Evolutionary conservation across 1,284 basidiomycete species (phyloP), one percentile per base, ranked within the genome.

Genomic region (Ceratobasidium sp.): DNA sequence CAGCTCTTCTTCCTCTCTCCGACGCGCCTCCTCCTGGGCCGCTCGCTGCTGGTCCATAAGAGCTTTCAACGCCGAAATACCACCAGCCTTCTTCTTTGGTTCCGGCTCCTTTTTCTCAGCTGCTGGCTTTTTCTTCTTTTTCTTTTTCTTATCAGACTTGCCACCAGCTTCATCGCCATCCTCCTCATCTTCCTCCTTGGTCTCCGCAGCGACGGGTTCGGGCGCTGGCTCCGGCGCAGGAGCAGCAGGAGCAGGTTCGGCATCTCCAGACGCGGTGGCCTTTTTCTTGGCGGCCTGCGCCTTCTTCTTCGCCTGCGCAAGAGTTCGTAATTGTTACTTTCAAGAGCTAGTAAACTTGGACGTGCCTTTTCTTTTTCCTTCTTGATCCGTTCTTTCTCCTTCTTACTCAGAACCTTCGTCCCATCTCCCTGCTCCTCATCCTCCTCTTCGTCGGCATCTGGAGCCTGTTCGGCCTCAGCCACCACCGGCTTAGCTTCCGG

Each of bases 311-410:
- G 94, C 95, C 94, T 96, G 80, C 3, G 60, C 17, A 48, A 5
- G 14, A 9, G 47, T 57, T 62, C 69, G 33, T n/a, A 41, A 31
- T 31, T 73, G 60, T 56, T 24, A 45, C 41, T 50, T 64, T 60
- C 56, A 11, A 69, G 69, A 19, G 14, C 72, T 2, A 41, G 22
- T 27, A 73, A 22, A 41, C 8, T 56, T 51, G 44, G 36, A 77
- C 81, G 45, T 65, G 91, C 94, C 91, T 97, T 97, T 85, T 97
- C 95, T 75, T 90, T 89, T 84, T 97, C 96, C 83, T 97, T 97
- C 89, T 97, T 97, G 76, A 96, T 85, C 80, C 91, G 92, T 82
- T 97, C 94, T 84, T 97, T 97, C 86, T 96, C 94, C 83, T 96
- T 96, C 85, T 97, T 97, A 15, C 90, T 90, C 31, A 96, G 83